Conservation (phyloP, 2,329 filamentous ascomycete species). For the Exophiala oligosperma region DNA sequence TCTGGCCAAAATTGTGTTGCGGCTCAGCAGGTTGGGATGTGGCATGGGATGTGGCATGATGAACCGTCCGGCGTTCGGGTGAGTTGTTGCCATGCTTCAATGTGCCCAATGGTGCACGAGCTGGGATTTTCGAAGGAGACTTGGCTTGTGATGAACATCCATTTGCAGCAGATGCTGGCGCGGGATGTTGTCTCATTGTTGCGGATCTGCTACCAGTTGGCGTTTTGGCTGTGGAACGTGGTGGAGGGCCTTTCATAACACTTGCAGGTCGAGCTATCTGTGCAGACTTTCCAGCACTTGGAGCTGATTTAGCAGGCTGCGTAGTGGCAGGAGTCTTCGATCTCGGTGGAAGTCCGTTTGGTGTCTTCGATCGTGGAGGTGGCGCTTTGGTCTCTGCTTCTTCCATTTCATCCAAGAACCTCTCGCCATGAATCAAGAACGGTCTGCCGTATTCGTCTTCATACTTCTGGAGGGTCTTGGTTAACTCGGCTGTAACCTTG, state of each 20-base stretch:
- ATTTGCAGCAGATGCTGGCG: conserved; percentile 21
- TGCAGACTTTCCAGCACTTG: conserved; percentile 14
- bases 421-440: conserved; percentile 88
- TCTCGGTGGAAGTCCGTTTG: conserved; percentile 60
- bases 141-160: conserved; percentile 35
- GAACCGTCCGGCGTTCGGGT: conserved; percentile 66
- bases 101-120: conserved; percentile 47
- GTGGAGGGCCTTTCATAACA: conserved; percentile 42
- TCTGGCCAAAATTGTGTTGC: conserved; percentile 24
- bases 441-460: conserved; percentile 92
- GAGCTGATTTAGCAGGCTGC: conserved; percentile 18
- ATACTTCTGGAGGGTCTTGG: conserved; percentile 78
- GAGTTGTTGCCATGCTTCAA: conserved; percentile 66
- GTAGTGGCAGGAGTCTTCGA: conserved; percentile 47
- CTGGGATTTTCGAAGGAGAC: conserved; percentile 51
- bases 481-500: conserved; percentile 82
- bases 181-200: conserved; percentile 38
- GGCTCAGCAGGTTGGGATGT: conserved; percentile 1
- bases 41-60: conserved; percentile 36
- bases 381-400: conserved; percentile 59
- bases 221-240: conserved; percentile 48
- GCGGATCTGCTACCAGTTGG: conserved; percentile 43
- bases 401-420: conserved; percentile 85
- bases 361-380: conserved; percentile 73
- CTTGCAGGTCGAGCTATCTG: conserved; percentile 34